These are phyloP conservation scores for Cordyceps farinosa DNA, from an alignment of 2,329 filamentous ascomycete species.

Conservation along the genomic window DNA sequence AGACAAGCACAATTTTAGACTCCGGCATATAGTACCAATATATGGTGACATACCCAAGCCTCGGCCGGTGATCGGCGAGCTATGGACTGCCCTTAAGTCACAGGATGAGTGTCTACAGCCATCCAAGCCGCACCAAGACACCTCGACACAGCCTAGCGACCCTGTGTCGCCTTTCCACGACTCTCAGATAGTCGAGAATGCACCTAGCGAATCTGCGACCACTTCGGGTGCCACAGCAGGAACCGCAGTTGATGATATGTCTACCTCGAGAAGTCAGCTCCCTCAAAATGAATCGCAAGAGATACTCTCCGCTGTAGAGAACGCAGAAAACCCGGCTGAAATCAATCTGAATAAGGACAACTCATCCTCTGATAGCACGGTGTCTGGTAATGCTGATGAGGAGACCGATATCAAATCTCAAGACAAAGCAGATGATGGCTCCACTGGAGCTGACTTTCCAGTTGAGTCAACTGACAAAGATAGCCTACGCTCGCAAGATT, in stretches of 20 bases:
- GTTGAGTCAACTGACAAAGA: neutral
- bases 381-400: neutral
- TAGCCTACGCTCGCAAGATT: neutral
- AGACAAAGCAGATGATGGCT: neutral
- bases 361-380: neutral
- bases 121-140: neutral
- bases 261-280: neutral
- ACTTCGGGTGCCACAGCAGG: neutral
- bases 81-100: neutral
- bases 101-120: neutral
- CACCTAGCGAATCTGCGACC: neutral
- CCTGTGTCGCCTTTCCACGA: neutral
- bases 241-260: neutral
- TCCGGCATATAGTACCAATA: conserved; percentile 19
- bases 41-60: neutral
- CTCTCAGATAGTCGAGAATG: conserved; percentile 3
- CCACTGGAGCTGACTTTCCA: neutral
- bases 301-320: neutral
- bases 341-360: neutral
- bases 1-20: conserved; percentile 19
- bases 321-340: neutral
- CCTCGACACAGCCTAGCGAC: neutral
- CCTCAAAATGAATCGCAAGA: neutral
- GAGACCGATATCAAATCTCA: neutral
- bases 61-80: conserved; percentile 2